phyloP scores from a whole-genome alignment of 805 yeast species.

The Sugiyamaella valdiviana region DNA sequence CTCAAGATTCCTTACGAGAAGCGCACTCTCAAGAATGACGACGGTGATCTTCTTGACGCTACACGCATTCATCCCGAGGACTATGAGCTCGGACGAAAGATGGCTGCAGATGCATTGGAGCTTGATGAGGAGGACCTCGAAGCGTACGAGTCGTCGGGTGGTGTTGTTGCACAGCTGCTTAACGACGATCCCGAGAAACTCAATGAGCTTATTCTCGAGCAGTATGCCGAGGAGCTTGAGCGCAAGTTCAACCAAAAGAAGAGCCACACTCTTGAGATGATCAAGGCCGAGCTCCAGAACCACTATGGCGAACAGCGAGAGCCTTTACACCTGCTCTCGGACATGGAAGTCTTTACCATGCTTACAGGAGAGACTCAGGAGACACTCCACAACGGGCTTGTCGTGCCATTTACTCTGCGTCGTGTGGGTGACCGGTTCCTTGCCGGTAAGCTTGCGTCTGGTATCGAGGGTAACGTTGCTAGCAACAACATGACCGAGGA shows the following conservation, averaged over 20 bases:
- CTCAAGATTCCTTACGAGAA: conserved; percentile 68
- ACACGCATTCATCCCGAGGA: conserved; percentile 98
- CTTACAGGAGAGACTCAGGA: conserved; percentile 80
- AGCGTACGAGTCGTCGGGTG: conserved; percentile 73
- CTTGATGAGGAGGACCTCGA: conserved; percentile 89
- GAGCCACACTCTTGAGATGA: conserved; percentile 73
- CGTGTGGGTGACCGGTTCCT: conserved; percentile 48
- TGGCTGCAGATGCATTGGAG: conserved; percentile 97
- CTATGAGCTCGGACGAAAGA: conserved; percentile 89
- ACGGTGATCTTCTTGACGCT: conserved; percentile 76
- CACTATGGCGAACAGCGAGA: conserved; percentile 84
- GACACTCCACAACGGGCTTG: conserved; percentile 58
- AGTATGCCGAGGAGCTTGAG: conserved; percentile 85
- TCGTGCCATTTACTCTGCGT: conserved; percentile 69
- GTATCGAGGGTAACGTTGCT: conserved; percentile 50
- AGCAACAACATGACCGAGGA: conserved; percentile 33
- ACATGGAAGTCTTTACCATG: conserved; percentile 74
- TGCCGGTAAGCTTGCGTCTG: conserved; percentile 47
- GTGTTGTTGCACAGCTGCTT: conserved; percentile 67
- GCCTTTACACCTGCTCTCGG: conserved; percentile 57
- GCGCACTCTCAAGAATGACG: conserved; percentile 45
- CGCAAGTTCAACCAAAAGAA: conserved; percentile 53
- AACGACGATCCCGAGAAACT: conserved; percentile 70
- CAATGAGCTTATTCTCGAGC: conserved; percentile 82
- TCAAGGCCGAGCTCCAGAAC: conserved; percentile 77